Base-by-base conservation (phyloP, 495 filamentous ascomycete species). In the Penicillium angulare region DNA sequence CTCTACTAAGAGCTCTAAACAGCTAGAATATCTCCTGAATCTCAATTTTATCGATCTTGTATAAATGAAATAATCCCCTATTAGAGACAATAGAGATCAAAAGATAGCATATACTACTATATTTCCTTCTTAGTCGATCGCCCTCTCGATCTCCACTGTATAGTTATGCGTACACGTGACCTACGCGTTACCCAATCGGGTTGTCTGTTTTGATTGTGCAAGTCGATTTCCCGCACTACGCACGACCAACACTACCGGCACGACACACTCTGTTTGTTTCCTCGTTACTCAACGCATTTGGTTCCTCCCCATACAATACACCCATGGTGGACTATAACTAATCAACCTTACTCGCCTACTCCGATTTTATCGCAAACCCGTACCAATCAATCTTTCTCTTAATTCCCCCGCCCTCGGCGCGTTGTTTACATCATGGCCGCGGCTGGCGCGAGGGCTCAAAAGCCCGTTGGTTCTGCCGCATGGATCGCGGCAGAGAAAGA, bases 401-500 rank as follows among this genome's bases (percentile, higher is more conserved):
- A 24, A 40, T 31, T 31, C 27, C 41, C 27, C 44, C 27, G n/a
- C 34, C 35, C 41, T 43, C 47, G 47, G 51, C 63, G 60, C 58
- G 54, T 73, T 73, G 65, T 73, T 71, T 69, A 71, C 68, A 63
- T 66, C 53, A 82, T 81, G 79, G 72, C 79, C 44, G 61, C 72
- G 36, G 55, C 68, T 50, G 61, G 73, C 54, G 64, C 73, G 53
- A 69, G 73, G 66, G 70, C 69, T 54, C 73, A 77, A 47, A 72
- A 76, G 64, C 65, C 79, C 38, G 75, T 89, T 18, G 86, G 86
- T 53, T 86, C 87, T 41, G 69, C 80, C 29, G 71, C 76, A 66
- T 90, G 86, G 86, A 79, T 89, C 47, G 71, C 78, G 15, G 73
- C 80, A 50, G 86, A 90, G 65, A 79, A 86, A 47, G 74, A 82